Evolutionary conservation across 164 flowering plant genomes (phyloP).

Genomic region (Macadamia integrifolia): DNA sequence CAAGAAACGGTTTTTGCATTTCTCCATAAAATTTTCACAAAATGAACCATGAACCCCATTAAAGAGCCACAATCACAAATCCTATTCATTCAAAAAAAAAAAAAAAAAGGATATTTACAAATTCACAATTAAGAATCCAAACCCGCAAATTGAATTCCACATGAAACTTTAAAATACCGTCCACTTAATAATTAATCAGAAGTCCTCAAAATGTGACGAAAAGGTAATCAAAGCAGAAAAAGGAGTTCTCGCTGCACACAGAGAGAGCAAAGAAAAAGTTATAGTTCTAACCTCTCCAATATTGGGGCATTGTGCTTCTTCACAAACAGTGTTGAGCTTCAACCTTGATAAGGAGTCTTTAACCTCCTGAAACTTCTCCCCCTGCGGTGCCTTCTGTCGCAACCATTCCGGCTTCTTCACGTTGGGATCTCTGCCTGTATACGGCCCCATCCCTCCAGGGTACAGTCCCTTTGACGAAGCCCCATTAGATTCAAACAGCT

Average conservation of each 20-base stretch:
- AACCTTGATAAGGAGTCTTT: conserved; percentile 57
- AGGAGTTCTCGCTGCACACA: too few species aligned
- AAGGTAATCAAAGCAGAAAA: background rate
- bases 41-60: too few species aligned
- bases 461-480: conserved; percentile 19
- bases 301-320: conserved; percentile 96
- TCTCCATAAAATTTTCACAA: too few species aligned
- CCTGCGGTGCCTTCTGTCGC: conserved; percentile 83
- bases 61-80: too few species aligned
- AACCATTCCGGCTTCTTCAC: conserved; percentile 89
- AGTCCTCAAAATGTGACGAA: background rate
- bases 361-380: conserved; percentile 63
- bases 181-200: background rate
- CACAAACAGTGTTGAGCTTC: conserved; percentile 87
- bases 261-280: background rate
- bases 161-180: background rate
- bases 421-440: conserved; percentile 77
- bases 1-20: too few species aligned
- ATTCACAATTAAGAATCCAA: too few species aligned
- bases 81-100: too few species aligned
- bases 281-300: conserved; percentile 64
- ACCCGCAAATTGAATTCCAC: background rate
- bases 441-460: conserved; percentile 56
- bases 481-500: conserved; percentile 25
- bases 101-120: too few species aligned